Percentiles rank a stretch among this genome's conserved stretches.
phyloP scores from a whole-genome alignment of 2,329 filamentous ascomycete genomes.

The Phyllosticta capitalensis region DNA sequence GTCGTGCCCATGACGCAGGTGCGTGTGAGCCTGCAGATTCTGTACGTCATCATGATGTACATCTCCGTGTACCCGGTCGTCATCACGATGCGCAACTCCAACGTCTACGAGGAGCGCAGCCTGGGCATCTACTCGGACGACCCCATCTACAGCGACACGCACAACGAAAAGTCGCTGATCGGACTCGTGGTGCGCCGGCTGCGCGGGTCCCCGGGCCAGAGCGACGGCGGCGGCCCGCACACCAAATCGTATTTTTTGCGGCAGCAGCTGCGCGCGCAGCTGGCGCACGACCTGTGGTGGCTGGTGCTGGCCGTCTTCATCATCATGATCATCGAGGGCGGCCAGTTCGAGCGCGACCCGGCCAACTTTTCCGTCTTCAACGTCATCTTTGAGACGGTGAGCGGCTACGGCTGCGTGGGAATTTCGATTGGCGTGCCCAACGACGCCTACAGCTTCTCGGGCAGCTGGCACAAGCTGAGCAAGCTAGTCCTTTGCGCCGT shows the following conservation, averaged over 20 bases:
- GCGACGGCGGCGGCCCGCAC: slow-evolving; percentile 15
- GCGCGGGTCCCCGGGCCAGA: not conserved
- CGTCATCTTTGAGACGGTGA: slow-evolving; percentile 38
- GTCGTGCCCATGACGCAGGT: slow-evolving; percentile 41
- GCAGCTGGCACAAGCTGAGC: slow-evolving; percentile 39
- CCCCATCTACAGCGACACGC: slow-evolving; percentile 13
- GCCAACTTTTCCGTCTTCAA: slow-evolving; percentile 34
- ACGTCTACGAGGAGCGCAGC: slow-evolving; percentile 51
- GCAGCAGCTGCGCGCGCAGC: slow-evolving; percentile 37
- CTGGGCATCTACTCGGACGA: slow-evolving; percentile 48
- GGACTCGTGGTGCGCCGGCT: slow-evolving; percentile 12
- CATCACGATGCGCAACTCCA: slow-evolving; percentile 51
- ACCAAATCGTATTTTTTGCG: slow-evolving; percentile 30
- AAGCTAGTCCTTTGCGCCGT: slow-evolving; percentile 47
- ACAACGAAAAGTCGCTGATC: slow-evolving; percentile 9
- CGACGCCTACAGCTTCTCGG: slow-evolving; percentile 38
- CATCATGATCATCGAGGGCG: slow-evolving; percentile 36
- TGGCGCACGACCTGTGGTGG: slow-evolving; percentile 39
- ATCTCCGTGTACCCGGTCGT: slow-evolving; percentile 53
- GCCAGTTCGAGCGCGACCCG: slow-evolving; percentile 27
- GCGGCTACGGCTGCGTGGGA: slow-evolving; percentile 31
- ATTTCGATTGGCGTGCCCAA: slow-evolving; percentile 38
- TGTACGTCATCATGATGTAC: slow-evolving; percentile 58
- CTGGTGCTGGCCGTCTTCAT: slow-evolving; percentile 36
- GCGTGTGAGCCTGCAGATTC: slow-evolving; percentile 47